Percentiles rank a stretch among this genome's conserved stretches.
Evolutionary conservation across 805 yeast genomes (phyloP).

Genomic region (Deakozyma indianensis): DNA sequence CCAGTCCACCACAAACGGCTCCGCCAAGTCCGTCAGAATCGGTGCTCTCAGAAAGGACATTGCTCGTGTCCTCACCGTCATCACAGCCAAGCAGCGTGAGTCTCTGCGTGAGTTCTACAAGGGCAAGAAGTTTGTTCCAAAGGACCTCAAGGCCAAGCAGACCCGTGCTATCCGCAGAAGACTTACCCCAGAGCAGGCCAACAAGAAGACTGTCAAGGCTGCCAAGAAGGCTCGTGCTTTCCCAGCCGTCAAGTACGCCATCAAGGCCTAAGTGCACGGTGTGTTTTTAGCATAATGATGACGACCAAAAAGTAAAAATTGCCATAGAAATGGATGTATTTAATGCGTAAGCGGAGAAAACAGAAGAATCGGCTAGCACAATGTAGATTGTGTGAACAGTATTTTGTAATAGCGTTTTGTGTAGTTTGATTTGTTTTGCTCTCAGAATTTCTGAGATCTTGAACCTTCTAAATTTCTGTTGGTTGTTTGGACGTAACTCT

Average conservation of each 20-base stretch:
- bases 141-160: constrained; percentile 98
- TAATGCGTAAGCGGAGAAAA: no score
- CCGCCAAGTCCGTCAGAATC: constrained; percentile 43
- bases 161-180: constrained; percentile 99
- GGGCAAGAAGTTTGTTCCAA: constrained; percentile 76
- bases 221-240: constrained; percentile 85
- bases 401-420: no score
- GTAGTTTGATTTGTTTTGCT: no score
- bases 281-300: background rate
- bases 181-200: constrained; percentile 76
- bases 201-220: constrained; percentile 72
- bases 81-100: constrained; percentile 93
- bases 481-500: no score
- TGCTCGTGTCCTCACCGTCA: constrained; percentile 95
- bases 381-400: no score
- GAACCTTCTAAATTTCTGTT: no score
- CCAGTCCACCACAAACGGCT: constrained; percentile 73
- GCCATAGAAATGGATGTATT: constrained; percentile 1
- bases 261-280: constrained; percentile 61
- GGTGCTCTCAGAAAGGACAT: constrained; percentile 98
- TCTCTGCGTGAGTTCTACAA: constrained; percentile 91
- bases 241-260: constrained; percentile 98
- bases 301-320: background rate
- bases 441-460: no score
- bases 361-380: no score